phyloP scores from a whole-genome alignment of 306 rosid species.

The Sicyos baderoa region DNA sequence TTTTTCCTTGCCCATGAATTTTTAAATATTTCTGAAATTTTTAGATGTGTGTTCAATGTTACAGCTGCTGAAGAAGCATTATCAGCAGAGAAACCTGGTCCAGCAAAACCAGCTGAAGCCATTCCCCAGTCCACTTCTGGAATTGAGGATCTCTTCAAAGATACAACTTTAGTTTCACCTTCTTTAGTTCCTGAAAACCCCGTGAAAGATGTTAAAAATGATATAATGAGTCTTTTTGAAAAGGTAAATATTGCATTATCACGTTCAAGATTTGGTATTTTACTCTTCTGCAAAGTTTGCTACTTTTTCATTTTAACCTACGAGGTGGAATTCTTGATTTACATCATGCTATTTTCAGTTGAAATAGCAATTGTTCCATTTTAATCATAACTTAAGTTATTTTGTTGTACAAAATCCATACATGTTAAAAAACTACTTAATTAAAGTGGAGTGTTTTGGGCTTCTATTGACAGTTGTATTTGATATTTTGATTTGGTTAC shows the following conservation, averaged over 20 bases:
- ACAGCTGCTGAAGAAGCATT: slow-evolving; percentile 68
- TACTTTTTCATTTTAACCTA: not conserved
- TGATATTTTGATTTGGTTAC: slow-evolving; percentile 30
- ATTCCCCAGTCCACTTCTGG: slow-evolving; percentile 41
- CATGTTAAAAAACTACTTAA: not conserved
- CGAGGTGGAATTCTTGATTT: not conserved
- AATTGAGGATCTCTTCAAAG: slow-evolving; percentile 77
- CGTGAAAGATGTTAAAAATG: slow-evolving; percentile 73
- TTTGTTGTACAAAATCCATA: not conserved
- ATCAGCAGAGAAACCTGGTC: slow-evolving; percentile 46
- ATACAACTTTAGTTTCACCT: slow-evolving; percentile 49
- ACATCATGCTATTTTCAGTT: not conserved
- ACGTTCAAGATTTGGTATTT: slow-evolving; percentile 4
- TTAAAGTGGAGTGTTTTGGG: not conserved
- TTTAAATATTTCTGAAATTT: slow-evolving; percentile 8
- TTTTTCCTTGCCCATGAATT: not conserved
- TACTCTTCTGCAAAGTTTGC: not conserved
- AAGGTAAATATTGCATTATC: slow-evolving; percentile 43
- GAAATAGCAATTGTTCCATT: not conserved
- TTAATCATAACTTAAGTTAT: not conserved
- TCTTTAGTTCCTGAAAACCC: slow-evolving; percentile 47
- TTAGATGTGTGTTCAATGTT: slow-evolving; percentile 27
- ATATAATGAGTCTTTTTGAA: slow-evolving; percentile 97
- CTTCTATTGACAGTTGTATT: slow-evolving; percentile 14
- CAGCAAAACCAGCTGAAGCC: slow-evolving; percentile 45